Percentiles rank a stretch among this genome's conserved stretches.
Conservation (phyloP, 2,329 filamentous ascomycete species). For the Zarea fungicola region DNA sequence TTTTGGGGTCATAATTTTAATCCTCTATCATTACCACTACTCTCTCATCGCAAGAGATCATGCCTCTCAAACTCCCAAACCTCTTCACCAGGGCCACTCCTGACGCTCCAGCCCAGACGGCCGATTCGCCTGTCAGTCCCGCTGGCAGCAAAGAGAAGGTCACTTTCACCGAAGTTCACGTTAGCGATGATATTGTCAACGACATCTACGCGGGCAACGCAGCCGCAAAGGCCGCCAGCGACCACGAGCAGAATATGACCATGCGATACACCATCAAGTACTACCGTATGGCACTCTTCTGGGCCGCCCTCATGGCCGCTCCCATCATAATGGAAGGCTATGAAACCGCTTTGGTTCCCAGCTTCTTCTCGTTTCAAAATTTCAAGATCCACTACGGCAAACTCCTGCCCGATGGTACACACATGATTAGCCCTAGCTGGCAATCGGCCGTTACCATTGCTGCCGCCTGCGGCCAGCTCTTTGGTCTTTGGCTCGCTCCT, state of each 20-base stretch:
- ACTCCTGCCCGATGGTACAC: neutral
- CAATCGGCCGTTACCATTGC: slow-evolving; percentile 16
- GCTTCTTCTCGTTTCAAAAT: slow-evolving; percentile 15
- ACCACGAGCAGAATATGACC: slow-evolving; percentile 16
- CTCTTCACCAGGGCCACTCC: neutral
- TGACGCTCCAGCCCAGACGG: neutral
- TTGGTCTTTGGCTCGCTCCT: slow-evolving; percentile 16
- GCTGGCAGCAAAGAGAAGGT: neutral
- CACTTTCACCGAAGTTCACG: neutral
- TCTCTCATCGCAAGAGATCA: slow-evolving; percentile 1
- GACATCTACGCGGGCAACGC: slow-evolving; percentile 15
- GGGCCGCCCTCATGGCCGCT: slow-evolving; percentile 19
- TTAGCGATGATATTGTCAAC: slow-evolving; percentile 5
- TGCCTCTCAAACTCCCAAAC: neutral
- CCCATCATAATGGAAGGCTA: slow-evolving; percentile 33
- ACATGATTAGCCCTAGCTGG: slow-evolving; percentile 11
- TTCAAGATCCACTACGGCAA: slow-evolving; percentile 13
- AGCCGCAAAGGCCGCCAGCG: slow-evolving; percentile 12
- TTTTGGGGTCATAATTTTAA: neutral
- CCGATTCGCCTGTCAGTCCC: neutral
- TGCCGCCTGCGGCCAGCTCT: slow-evolving; percentile 15
- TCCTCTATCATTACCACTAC: neutral
- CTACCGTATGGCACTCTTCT: slow-evolving; percentile 15
- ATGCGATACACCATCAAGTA: slow-evolving; percentile 15
- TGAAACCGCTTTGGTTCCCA: slow-evolving; percentile 21